phyloP scores from a whole-genome alignment of 768 basidiomycete species.

The Amanita muscaria region DNA sequence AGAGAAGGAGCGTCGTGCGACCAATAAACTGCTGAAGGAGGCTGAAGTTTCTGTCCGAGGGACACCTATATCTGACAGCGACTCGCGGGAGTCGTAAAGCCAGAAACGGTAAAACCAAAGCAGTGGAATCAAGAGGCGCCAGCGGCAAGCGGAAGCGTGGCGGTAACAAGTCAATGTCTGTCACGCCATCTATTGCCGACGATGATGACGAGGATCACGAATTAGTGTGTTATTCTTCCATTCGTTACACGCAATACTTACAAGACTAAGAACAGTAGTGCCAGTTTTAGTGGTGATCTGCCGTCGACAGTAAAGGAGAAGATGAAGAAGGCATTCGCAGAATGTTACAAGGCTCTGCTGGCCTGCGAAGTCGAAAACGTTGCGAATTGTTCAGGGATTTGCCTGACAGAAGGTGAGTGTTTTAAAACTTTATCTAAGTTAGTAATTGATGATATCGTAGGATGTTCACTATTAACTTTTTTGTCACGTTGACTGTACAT shows the following conservation, averaged over 20 bases:
- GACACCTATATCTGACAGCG: constrained; percentile 57
- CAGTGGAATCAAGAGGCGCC: constrained; percentile 42
- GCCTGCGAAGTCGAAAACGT: constrained; percentile 67
- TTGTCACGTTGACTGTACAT: constrained; percentile 7
- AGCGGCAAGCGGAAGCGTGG: constrained; percentile 73
- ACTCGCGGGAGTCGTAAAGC: constrained; percentile 52
- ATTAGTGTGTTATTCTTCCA: constrained; percentile 31
- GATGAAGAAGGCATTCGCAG: constrained; percentile 79
- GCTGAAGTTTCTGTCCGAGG: constrained; percentile 52
- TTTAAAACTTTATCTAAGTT: background rate
- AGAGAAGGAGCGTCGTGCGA: constrained; percentile 53
- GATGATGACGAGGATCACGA: constrained; percentile 76
- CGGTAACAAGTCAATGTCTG: constrained; percentile 61
- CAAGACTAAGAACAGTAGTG: constrained; percentile 45
- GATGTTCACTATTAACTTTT: too few relatives aligned
- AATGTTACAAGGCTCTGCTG: constrained; percentile 66
- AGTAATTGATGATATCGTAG: constrained; percentile 25
- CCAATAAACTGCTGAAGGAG: constrained; percentile 51
- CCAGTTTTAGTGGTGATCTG: constrained; percentile 35
- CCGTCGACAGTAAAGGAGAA: constrained; percentile 53
- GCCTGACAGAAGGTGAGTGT: constrained; percentile 64
- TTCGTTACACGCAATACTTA: background rate
- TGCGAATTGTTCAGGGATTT: constrained; percentile 84
- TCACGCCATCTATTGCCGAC: constrained; percentile 68
- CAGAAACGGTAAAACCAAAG: constrained; percentile 54